Base-by-base conservation (phyloP, 176 grass and related monocot genomes). In the Oryza longistaminata region DNA sequence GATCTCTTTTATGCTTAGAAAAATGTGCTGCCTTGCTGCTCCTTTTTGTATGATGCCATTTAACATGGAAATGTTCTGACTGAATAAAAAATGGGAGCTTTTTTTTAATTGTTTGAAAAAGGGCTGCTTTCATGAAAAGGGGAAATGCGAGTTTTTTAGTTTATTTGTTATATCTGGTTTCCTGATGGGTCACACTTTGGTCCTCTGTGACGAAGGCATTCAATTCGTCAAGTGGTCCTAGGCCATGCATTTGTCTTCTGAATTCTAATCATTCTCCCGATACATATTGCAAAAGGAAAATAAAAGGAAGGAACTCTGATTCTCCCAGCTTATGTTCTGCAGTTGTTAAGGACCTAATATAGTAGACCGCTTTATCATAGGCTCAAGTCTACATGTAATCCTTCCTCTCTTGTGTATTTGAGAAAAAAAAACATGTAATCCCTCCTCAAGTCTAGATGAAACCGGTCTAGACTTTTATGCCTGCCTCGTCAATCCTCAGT, bases 1-100 rank as follows among this genome's bases (percentile, higher is more conserved):
- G 39, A 83, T 83, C n/a, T 68, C 48, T 55, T 53, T 11, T 90
- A 24, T 40, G 25, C 61, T 74, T 61, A 37, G 58, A 60, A 87
- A 60, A 39, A 31, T n/a, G 22, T 82, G 19, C 42, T 66, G 66
- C 53, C 26, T 13, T 82, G n/a, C 21, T 84, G 68, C 69, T 71
- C 35, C 21, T 19, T 77, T 34, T 31, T 77, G 25, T 64, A 75
- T 85, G 74, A 34, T 80, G 15, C 62, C 52, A 21, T 22, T 58
- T 65, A 44, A 73, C 52, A 73, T 25, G 24, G 27, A 61, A 58
- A 7, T 81, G 21, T 52, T 67, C 31, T 43, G 42, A 70, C 65
- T 40, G 31, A 68, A 80, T 68, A 62, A 43, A 81, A 58, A 75
- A n/a, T 33, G 11, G 19, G 21, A 58, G 42, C n/a, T n/a, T 81